These are phyloP conservation scores for Fragaria nilgerrensis DNA, from an alignment of 306 rosid species.

Conservation along the genomic window DNA sequence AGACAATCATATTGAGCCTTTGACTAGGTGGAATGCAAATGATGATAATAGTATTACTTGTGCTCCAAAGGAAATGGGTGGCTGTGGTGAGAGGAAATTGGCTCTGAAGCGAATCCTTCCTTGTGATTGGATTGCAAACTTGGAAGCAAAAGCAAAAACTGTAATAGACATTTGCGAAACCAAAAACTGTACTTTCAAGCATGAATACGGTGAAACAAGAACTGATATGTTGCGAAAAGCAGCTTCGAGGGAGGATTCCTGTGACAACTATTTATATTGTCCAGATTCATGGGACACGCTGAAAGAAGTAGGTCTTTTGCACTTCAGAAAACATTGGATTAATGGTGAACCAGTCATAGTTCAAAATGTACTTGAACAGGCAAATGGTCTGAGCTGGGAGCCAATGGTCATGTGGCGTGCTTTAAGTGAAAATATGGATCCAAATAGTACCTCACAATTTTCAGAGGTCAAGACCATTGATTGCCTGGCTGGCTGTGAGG, in stretches of 20 bases:
- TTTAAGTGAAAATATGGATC: constrained; percentile 50
- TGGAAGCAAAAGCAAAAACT: constrained; percentile 49
- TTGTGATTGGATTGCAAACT: constrained; percentile 48
- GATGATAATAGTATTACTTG: constrained; percentile 55
- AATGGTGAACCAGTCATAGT: constrained; percentile 74
- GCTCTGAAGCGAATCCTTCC: constrained; percentile 67
- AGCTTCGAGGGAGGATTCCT: constrained; percentile 44
- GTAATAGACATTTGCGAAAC: constrained; percentile 24
- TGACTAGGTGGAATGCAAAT: constrained; percentile 45
- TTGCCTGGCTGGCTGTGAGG: constrained; percentile 91
- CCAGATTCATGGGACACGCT: constrained; percentile 43
- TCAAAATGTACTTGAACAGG: constrained; percentile 59
- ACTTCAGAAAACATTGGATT: constrained; percentile 61
- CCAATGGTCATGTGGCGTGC: constrained; percentile 95
- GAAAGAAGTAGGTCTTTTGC: constrained; percentile 30
- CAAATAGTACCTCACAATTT: constrained; percentile 48
- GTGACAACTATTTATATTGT: constrained; percentile 49
- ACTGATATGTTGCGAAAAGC: constrained; percentile 36
- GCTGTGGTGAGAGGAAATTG: constrained; percentile 54
- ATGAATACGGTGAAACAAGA: constrained; percentile 26
- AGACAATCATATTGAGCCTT: constrained; percentile 29
- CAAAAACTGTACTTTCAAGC: constrained; percentile 24
- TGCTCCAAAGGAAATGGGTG: constrained; percentile 62
- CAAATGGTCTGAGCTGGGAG: constrained; percentile 90
- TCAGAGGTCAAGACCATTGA: constrained; percentile 80